Percentiles rank a stretch among this genome's conserved stretches.
These are phyloP conservation scores for Emergomyces orientalis DNA, from an alignment of 2,329 filamentous ascomycete genomes.

Conservation along the genomic window DNA sequence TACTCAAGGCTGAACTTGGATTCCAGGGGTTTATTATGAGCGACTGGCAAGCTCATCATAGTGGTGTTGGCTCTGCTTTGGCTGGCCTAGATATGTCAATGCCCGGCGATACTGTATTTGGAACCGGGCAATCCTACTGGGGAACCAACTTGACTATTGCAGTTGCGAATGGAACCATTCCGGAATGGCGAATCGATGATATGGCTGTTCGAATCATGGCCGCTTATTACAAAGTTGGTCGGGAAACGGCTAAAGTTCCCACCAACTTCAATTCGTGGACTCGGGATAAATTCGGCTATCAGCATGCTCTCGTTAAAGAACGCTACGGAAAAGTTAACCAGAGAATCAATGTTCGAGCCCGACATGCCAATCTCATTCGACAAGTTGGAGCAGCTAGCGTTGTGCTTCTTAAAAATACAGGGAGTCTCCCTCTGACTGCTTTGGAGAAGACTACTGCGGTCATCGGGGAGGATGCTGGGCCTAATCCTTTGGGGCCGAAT, in stretches of 20 bases:
- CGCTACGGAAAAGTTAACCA: conserved; percentile 62
- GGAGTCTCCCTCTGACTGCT: conserved; percentile 62
- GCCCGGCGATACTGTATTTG: conserved; percentile 73
- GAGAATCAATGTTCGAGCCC: conserved; percentile 70
- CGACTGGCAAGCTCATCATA: conserved; percentile 72
- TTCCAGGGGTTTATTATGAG: conserved; percentile 62
- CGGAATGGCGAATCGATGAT: conserved; percentile 80
- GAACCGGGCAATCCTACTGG: conserved; percentile 65
- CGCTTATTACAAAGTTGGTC: conserved; percentile 55
- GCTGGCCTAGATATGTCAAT: conserved; percentile 74
- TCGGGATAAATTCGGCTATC: conserved; percentile 60
- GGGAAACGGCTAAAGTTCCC: conserved; percentile 42
- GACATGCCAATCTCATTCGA: conserved; percentile 65
- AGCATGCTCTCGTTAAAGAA: conserved; percentile 54
- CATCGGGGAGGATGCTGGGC: conserved; percentile 74
- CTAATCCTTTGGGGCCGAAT: conserved; percentile 67
- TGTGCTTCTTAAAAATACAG: conserved; percentile 78
- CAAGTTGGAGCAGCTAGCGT: conserved; percentile 69
- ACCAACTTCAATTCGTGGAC: conserved; percentile 91
- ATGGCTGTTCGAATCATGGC: conserved; percentile 76
- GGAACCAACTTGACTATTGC: conserved; percentile 80
- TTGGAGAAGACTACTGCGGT: conserved; percentile 66
- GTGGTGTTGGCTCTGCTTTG: conserved; percentile 55
- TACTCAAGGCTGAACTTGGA: conserved; percentile 64
- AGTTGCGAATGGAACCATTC: conserved; percentile 80